Evolutionary conservation across 2,329 filamentous ascomycete genomes (phyloP).

Genomic region (Colletotrichum camelliae): DNA sequence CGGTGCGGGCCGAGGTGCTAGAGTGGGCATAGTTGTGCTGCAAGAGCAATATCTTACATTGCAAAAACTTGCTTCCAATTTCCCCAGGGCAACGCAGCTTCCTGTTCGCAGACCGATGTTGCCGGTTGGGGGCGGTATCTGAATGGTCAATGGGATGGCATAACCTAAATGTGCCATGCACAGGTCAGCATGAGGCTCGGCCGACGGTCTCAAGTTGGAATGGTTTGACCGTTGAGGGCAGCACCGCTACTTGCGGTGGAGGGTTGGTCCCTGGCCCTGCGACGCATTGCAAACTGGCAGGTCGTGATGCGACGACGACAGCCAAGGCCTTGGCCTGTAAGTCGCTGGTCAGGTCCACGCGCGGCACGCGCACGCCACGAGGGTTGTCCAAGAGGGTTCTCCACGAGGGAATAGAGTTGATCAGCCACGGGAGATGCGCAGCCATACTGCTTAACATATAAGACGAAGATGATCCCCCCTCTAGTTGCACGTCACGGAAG

Average conservation of each 20-base stretch:
- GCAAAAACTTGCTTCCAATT: background rate
- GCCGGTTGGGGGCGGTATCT: background rate
- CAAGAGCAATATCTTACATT: background rate
- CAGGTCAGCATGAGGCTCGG: background rate
- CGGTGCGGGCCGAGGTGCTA: conserved; percentile 12
- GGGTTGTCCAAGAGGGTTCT: no score
- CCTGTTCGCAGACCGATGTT: background rate
- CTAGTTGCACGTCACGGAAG: background rate
- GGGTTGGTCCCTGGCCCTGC: background rate
- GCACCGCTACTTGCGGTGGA: background rate
- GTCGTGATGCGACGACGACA: background rate
- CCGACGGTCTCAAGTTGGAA: background rate
- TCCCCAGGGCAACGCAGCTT: background rate
- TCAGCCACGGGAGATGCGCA: background rate
- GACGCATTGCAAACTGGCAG: background rate
- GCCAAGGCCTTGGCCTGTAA: conserved; percentile 3
- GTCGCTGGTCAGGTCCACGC: background rate
- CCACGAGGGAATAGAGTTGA: background rate
- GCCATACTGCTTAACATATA: background rate
- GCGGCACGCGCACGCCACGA: background rate
- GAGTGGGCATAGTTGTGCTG: conserved; percentile 6
- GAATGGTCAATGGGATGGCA: background rate
- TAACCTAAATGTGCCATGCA: background rate
- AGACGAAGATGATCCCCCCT: background rate
- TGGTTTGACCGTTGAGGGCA: background rate